These are phyloP conservation scores for Ogataea thermomethanolica DNA, from an alignment of 805 yeast genomes.

Conservation along the genomic window DNA sequence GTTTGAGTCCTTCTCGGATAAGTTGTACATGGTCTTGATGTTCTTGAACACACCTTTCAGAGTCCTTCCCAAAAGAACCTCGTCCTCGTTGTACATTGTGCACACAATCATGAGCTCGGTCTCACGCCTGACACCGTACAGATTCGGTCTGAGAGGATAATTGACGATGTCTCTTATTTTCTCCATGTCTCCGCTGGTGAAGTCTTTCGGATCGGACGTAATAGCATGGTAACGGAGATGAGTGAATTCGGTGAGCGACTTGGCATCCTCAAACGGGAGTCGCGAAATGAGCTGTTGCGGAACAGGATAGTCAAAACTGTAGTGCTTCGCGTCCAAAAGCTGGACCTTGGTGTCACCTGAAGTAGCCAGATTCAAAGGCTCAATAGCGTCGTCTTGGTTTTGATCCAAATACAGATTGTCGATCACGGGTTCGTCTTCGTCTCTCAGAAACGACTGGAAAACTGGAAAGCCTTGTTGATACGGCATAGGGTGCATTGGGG, in stretches of 20 bases:
- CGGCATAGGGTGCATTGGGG: constrained; percentile 5
- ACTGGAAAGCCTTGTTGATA: constrained; percentile 11
- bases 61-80: constrained; percentile 75
- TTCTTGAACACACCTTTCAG: constrained; percentile 88
- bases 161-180: constrained; percentile 24
- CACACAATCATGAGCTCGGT: constrained; percentile 84
- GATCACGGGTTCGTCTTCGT: constrained; percentile 30
- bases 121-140: constrained; percentile 68
- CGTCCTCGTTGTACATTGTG: constrained; percentile 93
- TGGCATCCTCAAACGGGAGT: constrained; percentile 41
- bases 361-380: constrained; percentile 23
- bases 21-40: constrained; percentile 66
- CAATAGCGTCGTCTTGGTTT: constrained; percentile 12
- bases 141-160: constrained; percentile 62
- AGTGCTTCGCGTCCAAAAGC: constrained; percentile 64
- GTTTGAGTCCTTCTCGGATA: constrained; percentile 36
- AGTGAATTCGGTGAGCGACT: constrained; percentile 48
- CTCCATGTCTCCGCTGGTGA: constrained; percentile 54
- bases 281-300: constrained; percentile 55
- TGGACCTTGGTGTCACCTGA: constrained; percentile 39
- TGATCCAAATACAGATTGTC: constrained; percentile 15
- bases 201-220: constrained; percentile 84
- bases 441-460: constrained; percentile 28
- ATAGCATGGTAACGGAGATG: constrained; percentile 91
- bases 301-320: constrained; percentile 80